Evolutionary conservation across 75 land plant genomes (phyloP).

Genomic region (Isoetes taiwanensis): DNA sequence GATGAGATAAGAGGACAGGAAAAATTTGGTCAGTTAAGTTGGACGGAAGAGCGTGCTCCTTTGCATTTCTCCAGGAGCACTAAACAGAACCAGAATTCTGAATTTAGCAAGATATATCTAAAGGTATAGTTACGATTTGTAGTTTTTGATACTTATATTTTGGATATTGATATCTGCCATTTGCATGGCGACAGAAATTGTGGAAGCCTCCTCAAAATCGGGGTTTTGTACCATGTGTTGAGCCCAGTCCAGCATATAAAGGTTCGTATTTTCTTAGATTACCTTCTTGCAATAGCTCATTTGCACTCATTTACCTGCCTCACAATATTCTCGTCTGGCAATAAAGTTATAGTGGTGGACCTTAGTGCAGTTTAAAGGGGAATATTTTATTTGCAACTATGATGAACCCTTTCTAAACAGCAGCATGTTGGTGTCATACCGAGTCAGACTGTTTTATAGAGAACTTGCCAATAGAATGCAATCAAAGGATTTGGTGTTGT

Average conservation of each 20-base stretch:
- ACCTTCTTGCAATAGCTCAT: not conserved
- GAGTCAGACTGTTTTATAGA: not conserved
- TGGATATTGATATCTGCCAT: slow-evolving; percentile 21
- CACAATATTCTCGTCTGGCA: too few species aligned
- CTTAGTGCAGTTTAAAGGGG: not conserved
- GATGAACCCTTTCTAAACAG: not conserved
- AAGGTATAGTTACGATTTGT: slow-evolving; percentile 1
- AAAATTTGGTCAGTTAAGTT: slow-evolving; percentile 16
- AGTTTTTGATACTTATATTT: slow-evolving; percentile 35
- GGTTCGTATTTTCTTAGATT: slow-evolving; percentile 21
- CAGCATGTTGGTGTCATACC: slow-evolving; percentile 11
- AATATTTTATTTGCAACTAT: not conserved
- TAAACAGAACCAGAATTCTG: slow-evolving; percentile 9
- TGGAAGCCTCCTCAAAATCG: slow-evolving; percentile 75
- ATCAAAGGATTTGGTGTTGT: not conserved
- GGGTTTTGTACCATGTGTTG: slow-evolving; percentile 50
- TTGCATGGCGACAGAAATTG: slow-evolving; percentile 25
- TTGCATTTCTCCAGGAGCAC: slow-evolving; percentile 32
- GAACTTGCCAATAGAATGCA: too few species aligned
- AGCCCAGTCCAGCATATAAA: slow-evolving; percentile 35
- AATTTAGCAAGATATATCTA: slow-evolving; percentile 14
- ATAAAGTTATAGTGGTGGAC: too few species aligned
- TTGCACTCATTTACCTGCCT: not conserved
- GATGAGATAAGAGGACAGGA: slow-evolving; percentile 12
- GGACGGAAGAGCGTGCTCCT: slow-evolving; percentile 13